A percentile compares a stretch with the other conserved stretches of the same genome.
Evolutionary conservation across 148 eudicot genomes (phyloP).

Genomic region (Beta vulgaris): DNA sequence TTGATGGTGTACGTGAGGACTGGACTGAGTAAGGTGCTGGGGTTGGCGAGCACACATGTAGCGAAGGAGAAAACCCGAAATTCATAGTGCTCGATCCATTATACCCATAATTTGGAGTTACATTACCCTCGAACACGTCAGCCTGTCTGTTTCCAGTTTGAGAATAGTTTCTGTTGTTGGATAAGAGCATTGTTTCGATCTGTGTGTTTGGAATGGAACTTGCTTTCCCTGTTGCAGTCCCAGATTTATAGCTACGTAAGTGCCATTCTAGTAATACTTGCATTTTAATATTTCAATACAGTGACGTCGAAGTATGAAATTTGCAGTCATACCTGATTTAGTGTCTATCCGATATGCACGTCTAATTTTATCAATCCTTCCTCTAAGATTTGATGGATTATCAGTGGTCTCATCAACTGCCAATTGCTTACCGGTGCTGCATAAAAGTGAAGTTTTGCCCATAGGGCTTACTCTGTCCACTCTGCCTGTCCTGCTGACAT

Average conservation of each 20-base stretch:
- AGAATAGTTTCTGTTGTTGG: background rate
- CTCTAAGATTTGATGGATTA: background rate
- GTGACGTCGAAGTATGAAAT: background rate
- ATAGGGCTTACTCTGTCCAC: background rate
- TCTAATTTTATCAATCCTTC: constrained; percentile 24
- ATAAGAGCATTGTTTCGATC: background rate
- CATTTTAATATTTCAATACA: background rate
- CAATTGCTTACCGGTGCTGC: background rate
- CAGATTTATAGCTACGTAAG: background rate
- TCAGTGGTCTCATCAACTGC: background rate
- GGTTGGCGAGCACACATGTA: background rate
- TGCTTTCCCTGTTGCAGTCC: constrained; percentile 1
- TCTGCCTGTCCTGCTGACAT: background rate
- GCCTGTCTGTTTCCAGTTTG: background rate
- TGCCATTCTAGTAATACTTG: background rate
- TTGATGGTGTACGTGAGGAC: no score
- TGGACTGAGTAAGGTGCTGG: background rate
- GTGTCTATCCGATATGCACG: constrained; percentile 10
- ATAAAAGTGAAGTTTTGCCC: background rate
- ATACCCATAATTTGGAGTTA: background rate
- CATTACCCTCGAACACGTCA: background rate
- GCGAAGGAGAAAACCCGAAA: background rate
- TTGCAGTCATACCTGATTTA: constrained; percentile 7
- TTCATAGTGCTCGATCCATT: constrained; percentile 3
- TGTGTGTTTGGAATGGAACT: background rate